phyloP scores from a whole-genome alignment of 2,329 filamentous ascomycete species.

The Aspergillus glaucus region DNA sequence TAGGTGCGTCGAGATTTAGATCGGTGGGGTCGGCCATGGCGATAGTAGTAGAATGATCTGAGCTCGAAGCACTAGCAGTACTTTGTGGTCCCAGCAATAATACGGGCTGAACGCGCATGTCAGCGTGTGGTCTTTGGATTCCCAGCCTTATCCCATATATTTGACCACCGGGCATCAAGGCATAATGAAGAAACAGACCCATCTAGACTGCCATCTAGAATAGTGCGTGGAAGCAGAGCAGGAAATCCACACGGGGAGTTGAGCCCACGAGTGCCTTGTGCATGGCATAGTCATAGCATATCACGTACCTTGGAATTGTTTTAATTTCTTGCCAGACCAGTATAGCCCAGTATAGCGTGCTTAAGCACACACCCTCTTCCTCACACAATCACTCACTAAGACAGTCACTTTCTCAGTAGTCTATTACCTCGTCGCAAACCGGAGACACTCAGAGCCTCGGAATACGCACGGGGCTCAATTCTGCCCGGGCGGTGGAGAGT shows the following conservation, averaged over 20 bases:
- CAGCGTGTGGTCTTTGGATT: background rate
- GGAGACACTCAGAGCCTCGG: conserved; percentile 1
- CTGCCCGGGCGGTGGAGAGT: background rate
- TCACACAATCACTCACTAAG: background rate
- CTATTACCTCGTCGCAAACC: background rate
- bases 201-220: background rate
- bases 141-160: too few relatives aligned
- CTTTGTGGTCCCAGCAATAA: conserved; percentile 4
- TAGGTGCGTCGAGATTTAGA: conserved; percentile 40
- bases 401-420: background rate
- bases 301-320: conserved; percentile 3
- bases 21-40: conserved; percentile 38
- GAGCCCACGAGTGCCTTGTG: conserved; percentile 22
- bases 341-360: too few relatives aligned
- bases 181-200: background rate
- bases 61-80: conserved; percentile 6
- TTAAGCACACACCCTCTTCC: background rate
- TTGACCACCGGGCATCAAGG: too few relatives aligned
- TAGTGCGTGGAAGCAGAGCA: conserved; percentile 37
- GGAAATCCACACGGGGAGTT: conserved; percentile 10
- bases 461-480: conserved; percentile 2
- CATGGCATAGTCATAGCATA: conserved; percentile 28
- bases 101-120: background rate
- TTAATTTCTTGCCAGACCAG: too few relatives aligned
- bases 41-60: conserved; percentile 10